Evolutionary conservation across 768 basidiomycete species (phyloP).

Genomic region (Tulasnella sp.): DNA sequence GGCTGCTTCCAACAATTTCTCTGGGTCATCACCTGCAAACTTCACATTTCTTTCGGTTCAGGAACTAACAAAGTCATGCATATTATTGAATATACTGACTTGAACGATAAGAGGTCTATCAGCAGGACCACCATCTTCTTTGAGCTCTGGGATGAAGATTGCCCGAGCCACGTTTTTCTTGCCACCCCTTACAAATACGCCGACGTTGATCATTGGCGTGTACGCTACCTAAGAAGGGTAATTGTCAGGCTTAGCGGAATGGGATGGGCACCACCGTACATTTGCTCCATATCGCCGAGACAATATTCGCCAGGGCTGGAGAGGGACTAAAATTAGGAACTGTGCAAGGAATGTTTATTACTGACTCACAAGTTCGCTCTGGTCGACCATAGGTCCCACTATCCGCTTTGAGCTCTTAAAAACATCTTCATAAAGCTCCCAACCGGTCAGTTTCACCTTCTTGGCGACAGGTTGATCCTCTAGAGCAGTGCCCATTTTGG

Average conservation of each 20-base stretch:
- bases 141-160: conserved; percentile 52
- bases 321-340: not conserved
- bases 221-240: conserved; percentile 52
- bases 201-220: conserved; percentile 97
- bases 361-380: conserved; percentile 75
- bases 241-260: conserved; percentile 22
- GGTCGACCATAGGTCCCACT: conserved; percentile 98
- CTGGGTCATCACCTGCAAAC: conserved; percentile 86
- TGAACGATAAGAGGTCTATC: conserved; percentile 85
- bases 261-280: conserved; percentile 31
- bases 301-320: conserved; percentile 77
- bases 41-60: conserved; percentile 20
- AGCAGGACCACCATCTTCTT: conserved; percentile 66
- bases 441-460: conserved; percentile 46
- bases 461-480: not conserved
- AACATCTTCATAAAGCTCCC: conserved; percentile 68
- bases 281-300: conserved; percentile 73
- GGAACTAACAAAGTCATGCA: not conserved
- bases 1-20: conserved; percentile 64
- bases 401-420: conserved; percentile 78
- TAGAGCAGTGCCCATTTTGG: no score
- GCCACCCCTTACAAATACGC: conserved; percentile 50
- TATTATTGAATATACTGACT: conserved; percentile 20
- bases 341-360: no score
- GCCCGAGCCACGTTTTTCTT: conserved; percentile 36